Evolutionary conservation across 768 basidiomycete species (phyloP), one percentile per base, ranked within the genome.

Genomic region (Rhodotorula graminis): DNA sequence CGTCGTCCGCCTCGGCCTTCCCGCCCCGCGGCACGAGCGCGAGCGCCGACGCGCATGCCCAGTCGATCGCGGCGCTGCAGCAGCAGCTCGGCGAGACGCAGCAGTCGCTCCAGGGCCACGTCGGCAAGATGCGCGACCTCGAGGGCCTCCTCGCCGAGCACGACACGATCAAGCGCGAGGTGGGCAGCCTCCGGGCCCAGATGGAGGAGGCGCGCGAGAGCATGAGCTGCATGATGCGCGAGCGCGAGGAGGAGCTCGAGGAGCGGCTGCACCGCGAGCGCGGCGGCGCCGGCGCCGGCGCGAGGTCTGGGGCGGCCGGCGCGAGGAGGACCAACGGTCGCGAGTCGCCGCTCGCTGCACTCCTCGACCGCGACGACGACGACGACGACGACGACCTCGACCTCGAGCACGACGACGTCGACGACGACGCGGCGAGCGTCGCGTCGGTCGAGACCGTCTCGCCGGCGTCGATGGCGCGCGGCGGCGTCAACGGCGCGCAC

Each of bases 11-110:
- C 59, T 53, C 80, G 53, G 66, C 79, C n/a, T 72, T 73, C 68
- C 75, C 72, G 0, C 55, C 67, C 11, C 67, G 72, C n/a, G 29
- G 37, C 37, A 9, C 37, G 5, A 9, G 37, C 37, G 37, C 37
- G 5, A 37, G 37, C 37, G 4, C 60, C 3, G 68, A 79, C 44
- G 70, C 71, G 55, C 76, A 77, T 56, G 74, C 63, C n/a, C 77
- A 65, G 80, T 83, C 84, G 1, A 83, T 88, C 46, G 83, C 84
- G 37, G 88, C 90, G 23, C 85, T 99, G 12, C 93, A 95, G 76
- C 80, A 84, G 18, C 91, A 96, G 80, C 85, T 98, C 23, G 85
- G 85, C 58, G 91, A 93, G 55, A 96, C 94, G 0, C 93, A 95
- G 78, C 80, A 84, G 1, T 88, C 88, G 0, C 85, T 98, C 21